Evolutionary conservation across 176 grass and related monocot species (phyloP).

Genomic region (bread wheat (Triticum aestivum)): IWGSC_CS_RefSeq_v2.1 NC_057812.1:743689922-743690421

Average conservation of each 20-base stretch:
- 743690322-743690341: not conserved
- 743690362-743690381: not conserved
- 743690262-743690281: not conserved
- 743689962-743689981: not conserved
- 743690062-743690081: constrained; percentile 4
- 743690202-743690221: not conserved
- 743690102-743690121: not conserved
- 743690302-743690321: not conserved
- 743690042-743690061: not conserved
- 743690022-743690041: not conserved
- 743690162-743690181: not conserved
- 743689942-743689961: constrained; percentile 12
- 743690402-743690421: not conserved
- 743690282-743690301: not conserved
- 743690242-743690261: not conserved
- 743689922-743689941: not conserved
- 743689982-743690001: not conserved
- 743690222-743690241: constrained; percentile 4
- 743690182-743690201: not conserved
- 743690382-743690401: not conserved
- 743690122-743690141: constrained; percentile 7
- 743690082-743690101: constrained; percentile 12
- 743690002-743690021: constrained; percentile 32
- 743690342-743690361: not conserved
- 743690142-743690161: not conserved